A percentile compares a stretch with the other conserved stretches of the same genome.
phyloP scores from a whole-genome alignment of 2,329 filamentous ascomycete genomes.

The Colletotrichum siamense region DNA sequence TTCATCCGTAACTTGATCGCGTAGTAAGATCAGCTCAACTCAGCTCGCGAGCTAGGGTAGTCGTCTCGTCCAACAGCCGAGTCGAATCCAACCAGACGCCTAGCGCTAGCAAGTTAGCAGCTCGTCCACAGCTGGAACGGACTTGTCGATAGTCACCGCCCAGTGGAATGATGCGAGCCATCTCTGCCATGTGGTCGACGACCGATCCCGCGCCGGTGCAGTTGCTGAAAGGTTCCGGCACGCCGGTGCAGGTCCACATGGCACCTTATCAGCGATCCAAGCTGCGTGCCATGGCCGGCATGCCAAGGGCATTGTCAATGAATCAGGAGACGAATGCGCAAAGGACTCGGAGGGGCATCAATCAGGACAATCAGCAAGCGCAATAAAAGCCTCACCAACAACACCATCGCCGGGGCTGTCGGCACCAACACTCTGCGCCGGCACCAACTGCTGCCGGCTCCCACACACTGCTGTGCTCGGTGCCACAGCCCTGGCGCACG shows the following conservation, averaged over 20 bases:
- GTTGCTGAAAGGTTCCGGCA: background rate
- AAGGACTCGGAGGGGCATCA: background rate
- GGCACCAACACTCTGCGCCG: background rate
- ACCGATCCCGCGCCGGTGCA: background rate
- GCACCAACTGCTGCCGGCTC: conserved; percentile 6
- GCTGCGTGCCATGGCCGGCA: background rate
- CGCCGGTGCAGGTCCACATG: background rate
- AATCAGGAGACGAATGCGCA: background rate
- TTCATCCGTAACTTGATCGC: background rate
- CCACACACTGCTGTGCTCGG: conserved; percentile 12
- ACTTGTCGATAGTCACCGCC: conserved; percentile 7
- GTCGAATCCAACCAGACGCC: background rate
- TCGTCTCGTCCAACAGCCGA: background rate
- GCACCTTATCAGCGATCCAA: background rate
- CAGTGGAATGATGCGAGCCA: background rate
- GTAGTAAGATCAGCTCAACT: background rate
- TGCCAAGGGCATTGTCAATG: background rate
- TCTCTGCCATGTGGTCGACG: conserved; percentile 12
- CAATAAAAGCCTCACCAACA: background rate
- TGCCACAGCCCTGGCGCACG: background rate
- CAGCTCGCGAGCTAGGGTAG: background rate
- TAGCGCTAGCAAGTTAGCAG: background rate
- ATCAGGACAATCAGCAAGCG: background rate
- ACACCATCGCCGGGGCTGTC: background rate
- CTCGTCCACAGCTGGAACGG: background rate